Base-by-base conservation (phyloP, 352 stramenopile genomes). In the Albugo candida region DNA sequence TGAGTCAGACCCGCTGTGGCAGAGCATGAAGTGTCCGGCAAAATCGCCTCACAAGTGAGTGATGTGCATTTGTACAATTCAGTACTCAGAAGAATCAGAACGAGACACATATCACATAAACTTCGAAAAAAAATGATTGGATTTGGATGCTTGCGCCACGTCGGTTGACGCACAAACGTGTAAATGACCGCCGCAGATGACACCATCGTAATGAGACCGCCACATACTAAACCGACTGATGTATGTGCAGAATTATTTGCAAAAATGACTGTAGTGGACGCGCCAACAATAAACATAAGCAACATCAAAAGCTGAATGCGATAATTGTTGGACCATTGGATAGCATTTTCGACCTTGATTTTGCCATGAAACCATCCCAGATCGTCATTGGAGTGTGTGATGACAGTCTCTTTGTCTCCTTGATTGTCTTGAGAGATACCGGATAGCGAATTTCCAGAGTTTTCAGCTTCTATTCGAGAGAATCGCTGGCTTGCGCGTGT, bases 281-380 rank as follows among this genome's bases (percentile, higher is more conserved):
- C 70, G n/a, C 70, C 70, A 24, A 48, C 59, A 41, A 85, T 55
- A 45, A 91, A 77, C 45, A 80, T 54, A 27, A 85, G 54, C 48
- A 87, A 80, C 77, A 91, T 91, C 35, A 62, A 43, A 24, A 59
- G 51, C 60, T 91, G 77, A 51, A 91, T 86, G 52, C 83, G 82
- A 71, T 86, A 87, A 61, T 91, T 91, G 66, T 91, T 91, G 45
- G 65, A 71, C 74, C 75, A 91, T 46, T 87, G 77, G 48, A 86
- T 82, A 14, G 77, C 17, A 24, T 43, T 43, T 24, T 43, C 38
- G 17, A 43, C 38, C 8, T 43, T 43, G 38, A 43, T 87, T 56
- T 91, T 91, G 40, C 66, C 69, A 53, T 88, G 76, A 61, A 88
- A 88, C 76, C 76, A 88, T 46, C 76, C 76, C 36, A 78, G 62